phyloP scores from a whole-genome alignment of 257 asterid genomes.

The Scutellaria baicalensis region DNA sequence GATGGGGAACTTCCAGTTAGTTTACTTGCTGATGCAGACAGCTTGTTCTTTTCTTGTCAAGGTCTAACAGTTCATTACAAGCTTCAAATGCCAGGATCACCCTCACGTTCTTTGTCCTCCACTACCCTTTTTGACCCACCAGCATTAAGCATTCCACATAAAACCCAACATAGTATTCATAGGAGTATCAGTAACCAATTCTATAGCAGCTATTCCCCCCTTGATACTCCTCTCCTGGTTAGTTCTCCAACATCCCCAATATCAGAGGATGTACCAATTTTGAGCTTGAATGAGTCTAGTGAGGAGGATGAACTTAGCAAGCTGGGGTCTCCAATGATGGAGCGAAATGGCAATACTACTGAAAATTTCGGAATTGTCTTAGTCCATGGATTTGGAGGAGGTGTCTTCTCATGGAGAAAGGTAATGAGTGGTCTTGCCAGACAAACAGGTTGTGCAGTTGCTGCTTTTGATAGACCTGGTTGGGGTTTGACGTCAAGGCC shows the following conservation, averaged over 20 bases:
- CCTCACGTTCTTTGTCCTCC: conserved; percentile 63
- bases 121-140: conserved; percentile 46
- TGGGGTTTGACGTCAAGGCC: conserved; percentile 99
- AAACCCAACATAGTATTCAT: conserved; percentile 50
- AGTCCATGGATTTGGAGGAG: conserved; percentile 98
- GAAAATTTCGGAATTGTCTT: conserved; percentile 75
- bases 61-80: conserved; percentile 88
- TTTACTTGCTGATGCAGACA: conserved; percentile 83
- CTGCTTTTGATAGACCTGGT: conserved; percentile 95
- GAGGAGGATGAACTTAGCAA: conserved; percentile 45
- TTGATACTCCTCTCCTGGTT: conserved; percentile 62
- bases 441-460: conserved; percentile 77
- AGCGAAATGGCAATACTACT: conserved; percentile 42
- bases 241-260: conserved; percentile 69
- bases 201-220: conserved; percentile 43
- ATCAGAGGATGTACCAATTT: conserved; percentile 63
- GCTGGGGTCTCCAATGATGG: conserved; percentile 32
- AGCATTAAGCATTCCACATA: conserved; percentile 29
- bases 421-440: conserved; percentile 61
- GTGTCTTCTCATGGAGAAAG: conserved; percentile 93
- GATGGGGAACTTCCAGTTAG: conserved; percentile 74
- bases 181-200: conserved; percentile 79
- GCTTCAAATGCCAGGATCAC: conserved; percentile 61
- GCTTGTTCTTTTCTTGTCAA: conserved; percentile 67
- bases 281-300: conserved; percentile 45